Conservation (phyloP, 225 moss, liverwort and hornwort genomes). For the Rhytidiadelphus loreus region DNA sequence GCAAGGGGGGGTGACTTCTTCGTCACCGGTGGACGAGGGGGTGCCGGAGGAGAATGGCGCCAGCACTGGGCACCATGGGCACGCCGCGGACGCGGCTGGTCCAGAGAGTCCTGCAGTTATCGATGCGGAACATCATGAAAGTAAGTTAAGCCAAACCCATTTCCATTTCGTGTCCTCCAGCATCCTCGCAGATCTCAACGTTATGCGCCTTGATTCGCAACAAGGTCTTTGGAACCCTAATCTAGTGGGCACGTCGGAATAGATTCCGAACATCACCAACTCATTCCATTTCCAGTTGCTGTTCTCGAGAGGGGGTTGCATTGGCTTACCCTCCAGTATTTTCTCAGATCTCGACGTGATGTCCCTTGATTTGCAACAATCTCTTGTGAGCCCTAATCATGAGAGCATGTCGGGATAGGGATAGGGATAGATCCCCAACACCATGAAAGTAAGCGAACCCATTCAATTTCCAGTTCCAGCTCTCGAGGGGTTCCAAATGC, state of each 20-base stretch:
- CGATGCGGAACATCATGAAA: conserved; percentile 25
- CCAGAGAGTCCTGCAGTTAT: conserved; percentile 39
- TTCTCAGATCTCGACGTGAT: not conserved
- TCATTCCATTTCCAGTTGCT: not conserved
- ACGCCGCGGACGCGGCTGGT: not conserved
- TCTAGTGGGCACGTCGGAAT: not conserved
- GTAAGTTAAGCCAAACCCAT: not conserved
- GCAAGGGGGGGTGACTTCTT: conserved; percentile 36
- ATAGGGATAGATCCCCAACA: not conserved
- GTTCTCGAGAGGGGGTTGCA: not conserved
- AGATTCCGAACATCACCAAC: not conserved
- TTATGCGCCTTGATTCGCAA: not conserved
- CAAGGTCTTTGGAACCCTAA: not conserved
- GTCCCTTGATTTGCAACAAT: not conserved
- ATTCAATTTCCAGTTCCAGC: not conserved
- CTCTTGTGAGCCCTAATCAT: not conserved
- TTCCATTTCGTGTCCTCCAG: not conserved
- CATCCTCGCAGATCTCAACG: not conserved
- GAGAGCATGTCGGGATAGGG: not conserved
- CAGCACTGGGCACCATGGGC: not conserved
- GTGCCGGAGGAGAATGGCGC: conserved; percentile 27
- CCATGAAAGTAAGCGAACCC: not conserved
- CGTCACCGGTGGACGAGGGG: conserved; percentile 9
- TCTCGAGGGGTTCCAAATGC: not conserved
- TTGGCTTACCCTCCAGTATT: not conserved